phyloP scores from a whole-genome alignment of 768 basidiomycete genomes.

The Inosperma sp. region DNA sequence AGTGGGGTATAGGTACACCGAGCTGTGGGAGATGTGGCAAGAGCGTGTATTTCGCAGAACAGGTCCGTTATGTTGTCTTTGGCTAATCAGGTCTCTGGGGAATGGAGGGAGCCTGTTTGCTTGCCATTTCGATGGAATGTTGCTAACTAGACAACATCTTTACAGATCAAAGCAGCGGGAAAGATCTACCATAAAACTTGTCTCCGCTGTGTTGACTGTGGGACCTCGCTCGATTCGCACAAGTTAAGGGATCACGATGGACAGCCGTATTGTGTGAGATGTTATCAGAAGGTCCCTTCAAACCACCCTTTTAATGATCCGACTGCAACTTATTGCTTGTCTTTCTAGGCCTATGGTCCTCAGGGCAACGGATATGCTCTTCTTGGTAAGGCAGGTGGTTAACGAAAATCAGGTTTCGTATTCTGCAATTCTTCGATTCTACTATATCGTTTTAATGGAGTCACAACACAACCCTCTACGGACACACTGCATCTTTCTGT shows the following conservation, averaged over 20 bases:
- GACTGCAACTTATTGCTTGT: neutral
- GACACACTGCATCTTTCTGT: too few species aligned
- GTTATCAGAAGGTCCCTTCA: conserved; percentile 58
- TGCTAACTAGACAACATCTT: too few species aligned
- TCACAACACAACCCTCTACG: too few species aligned
- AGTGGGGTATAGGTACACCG: conserved; percentile 57
- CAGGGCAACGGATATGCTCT: conserved; percentile 75
- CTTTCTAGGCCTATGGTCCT: conserved; percentile 60
- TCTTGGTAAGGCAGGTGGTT: conserved; percentile 32
- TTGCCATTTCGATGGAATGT: neutral
- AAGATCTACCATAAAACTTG: conserved; percentile 79
- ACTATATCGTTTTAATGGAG: neutral
- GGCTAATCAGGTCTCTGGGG: conserved; percentile 5
- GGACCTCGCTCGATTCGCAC: conserved; percentile 62
- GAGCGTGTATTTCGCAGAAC: conserved; percentile 84
- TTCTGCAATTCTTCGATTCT: neutral
- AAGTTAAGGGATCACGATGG: conserved; percentile 74
- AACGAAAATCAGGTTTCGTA: neutral
- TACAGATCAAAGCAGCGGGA: conserved; percentile 71
- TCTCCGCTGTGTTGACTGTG: conserved; percentile 71
- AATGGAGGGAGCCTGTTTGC: neutral
- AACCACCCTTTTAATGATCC: conserved; percentile 3
- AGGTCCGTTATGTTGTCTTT: too few species aligned
- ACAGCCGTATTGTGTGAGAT: conserved; percentile 62
- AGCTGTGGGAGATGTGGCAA: conserved; percentile 64